Base-by-base conservation (phyloP, 352 stramenopile species). In the Phytophthora citrophthora region DNA sequence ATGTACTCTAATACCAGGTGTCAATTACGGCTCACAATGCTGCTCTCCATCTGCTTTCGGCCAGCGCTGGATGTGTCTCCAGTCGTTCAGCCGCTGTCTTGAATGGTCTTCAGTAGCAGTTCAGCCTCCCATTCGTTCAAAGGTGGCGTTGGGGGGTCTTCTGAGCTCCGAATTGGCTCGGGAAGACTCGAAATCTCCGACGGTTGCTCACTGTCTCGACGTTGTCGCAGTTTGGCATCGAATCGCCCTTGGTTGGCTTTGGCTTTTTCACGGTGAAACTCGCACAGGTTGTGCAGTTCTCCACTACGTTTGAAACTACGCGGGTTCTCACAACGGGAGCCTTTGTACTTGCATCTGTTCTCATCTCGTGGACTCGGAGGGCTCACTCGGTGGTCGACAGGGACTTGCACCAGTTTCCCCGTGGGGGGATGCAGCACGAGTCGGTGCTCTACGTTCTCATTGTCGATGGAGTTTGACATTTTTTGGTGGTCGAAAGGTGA, bases 171-270 rank as follows among this genome's bases (percentile, higher is more conserved):
- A 39, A 71, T 71, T 26, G 56, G 63, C 44, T 71, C 56, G 4
- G 63, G 56, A 1, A 71, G 44, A 13, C 66, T 43, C 20, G 43
- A 41, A 4, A 10, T 23, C 2, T 70, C 59, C 7, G 46, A 53
- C 6, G 53, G 23, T 47, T 69, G 27, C 15, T 58, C 54, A 11
- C 43, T 43, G 15, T 64, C 51, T 12, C 58, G 64, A 18, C 59
- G 51, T 27, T 72, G 58, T 18, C 58, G 26, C 32, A 51, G 46
- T 39, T 54, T 70, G 32, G 48, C 52, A 47, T 90, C 70, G n/a
- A 82, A 74, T 15, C 72, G 66, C 15, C 76, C 74, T 74, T 90
- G 80, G 68, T 86, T 86, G 18, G 54, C 52, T 40, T 89, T 90
- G 24, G 79, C 76, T 38, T 80, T 73, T 18, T 68, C 57, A 24